Conservation (phyloP, 2,329 filamentous ascomycete species). For the Alternaria conjuncta region DNA sequence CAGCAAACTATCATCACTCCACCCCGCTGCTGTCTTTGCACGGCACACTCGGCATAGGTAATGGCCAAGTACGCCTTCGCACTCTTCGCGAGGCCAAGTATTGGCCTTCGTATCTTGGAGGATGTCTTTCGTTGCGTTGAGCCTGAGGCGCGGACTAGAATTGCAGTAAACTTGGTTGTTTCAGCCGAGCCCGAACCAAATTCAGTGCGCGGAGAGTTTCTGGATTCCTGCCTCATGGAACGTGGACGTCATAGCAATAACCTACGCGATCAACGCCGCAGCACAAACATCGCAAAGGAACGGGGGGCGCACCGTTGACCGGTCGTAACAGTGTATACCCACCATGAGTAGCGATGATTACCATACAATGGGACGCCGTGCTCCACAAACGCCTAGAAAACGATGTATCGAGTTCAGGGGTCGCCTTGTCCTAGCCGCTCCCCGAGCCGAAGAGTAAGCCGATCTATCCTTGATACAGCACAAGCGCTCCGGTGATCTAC, state of each 20-base stretch:
- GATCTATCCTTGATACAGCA: slow-evolving; percentile 10
- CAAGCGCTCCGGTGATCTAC: slow-evolving; percentile 24
- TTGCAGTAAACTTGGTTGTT: slow-evolving; percentile 6
- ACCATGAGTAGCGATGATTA: background rate
- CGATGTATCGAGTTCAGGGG: slow-evolving; percentile 16
- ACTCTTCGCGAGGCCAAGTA: slow-evolving; percentile 19
- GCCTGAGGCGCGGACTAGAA: background rate
- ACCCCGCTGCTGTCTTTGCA: slow-evolving; percentile 2
- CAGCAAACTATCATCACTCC: slow-evolving; percentile 1
- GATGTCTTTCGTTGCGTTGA: slow-evolving; percentile 3
- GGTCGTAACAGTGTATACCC: background rate
- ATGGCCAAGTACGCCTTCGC: slow-evolving; percentile 6
- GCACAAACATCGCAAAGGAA: background rate
- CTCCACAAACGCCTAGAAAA: slow-evolving; percentile 26
- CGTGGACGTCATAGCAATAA: background rate
- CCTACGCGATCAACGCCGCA: background rate
- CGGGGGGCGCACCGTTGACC: background rate
- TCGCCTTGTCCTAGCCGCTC: slow-evolving; percentile 16
- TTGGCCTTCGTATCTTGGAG: slow-evolving; percentile 21
- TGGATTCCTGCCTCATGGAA: background rate
- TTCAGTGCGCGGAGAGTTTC: background rate
- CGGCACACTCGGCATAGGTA: slow-evolving; percentile 1
- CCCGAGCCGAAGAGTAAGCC: background rate
- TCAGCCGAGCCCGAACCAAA: slow-evolving; percentile 12
- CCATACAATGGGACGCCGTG: slow-evolving; percentile 9